Conservation (phyloP, 495 filamentous ascomycete species). For the Aspergillus saccharolyticus region DNA sequence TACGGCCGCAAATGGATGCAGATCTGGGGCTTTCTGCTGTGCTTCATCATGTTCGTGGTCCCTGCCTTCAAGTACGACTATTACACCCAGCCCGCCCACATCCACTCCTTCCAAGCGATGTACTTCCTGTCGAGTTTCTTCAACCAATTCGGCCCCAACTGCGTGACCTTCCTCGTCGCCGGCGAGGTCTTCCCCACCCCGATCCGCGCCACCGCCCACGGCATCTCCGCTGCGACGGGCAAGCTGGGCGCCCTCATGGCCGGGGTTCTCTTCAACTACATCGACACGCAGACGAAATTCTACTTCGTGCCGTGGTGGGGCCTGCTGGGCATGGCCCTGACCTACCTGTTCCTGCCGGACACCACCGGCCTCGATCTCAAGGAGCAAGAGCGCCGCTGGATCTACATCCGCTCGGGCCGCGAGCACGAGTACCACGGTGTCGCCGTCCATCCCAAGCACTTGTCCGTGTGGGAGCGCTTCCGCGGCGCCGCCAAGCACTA, state of each 20-base stretch:
- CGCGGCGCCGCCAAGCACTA: slow-evolving; percentile 69
- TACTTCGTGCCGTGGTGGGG: slow-evolving; percentile 90
- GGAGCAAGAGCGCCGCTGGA: slow-evolving; percentile 88
- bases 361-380: slow-evolving; percentile 90
- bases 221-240: slow-evolving; percentile 77
- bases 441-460: slow-evolving; percentile 78
- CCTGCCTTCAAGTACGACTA: slow-evolving; percentile 81
- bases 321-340: slow-evolving; percentile 72
- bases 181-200: slow-evolving; percentile 88
- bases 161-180: slow-evolving; percentile 85
- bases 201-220: slow-evolving; percentile 85
- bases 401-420: slow-evolving; percentile 67
- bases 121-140: slow-evolving; percentile 90
- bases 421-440: slow-evolving; percentile 81
- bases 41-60: slow-evolving; percentile 81
- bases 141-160: slow-evolving; percentile 94
- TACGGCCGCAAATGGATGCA: slow-evolving; percentile 92
- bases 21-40: slow-evolving; percentile 78
- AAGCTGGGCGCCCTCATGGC: slow-evolving; percentile 82
- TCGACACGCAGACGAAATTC: slow-evolving; percentile 70
- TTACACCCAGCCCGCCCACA: slow-evolving; percentile 58
- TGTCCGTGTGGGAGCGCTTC: slow-evolving; percentile 75
- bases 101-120: slow-evolving; percentile 84
- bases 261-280: slow-evolving; percentile 83
- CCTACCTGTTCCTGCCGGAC: slow-evolving; percentile 77